These are phyloP conservation scores for Pichia insulana DNA, from an alignment of 805 yeast species.

Conservation along the genomic window DNA sequence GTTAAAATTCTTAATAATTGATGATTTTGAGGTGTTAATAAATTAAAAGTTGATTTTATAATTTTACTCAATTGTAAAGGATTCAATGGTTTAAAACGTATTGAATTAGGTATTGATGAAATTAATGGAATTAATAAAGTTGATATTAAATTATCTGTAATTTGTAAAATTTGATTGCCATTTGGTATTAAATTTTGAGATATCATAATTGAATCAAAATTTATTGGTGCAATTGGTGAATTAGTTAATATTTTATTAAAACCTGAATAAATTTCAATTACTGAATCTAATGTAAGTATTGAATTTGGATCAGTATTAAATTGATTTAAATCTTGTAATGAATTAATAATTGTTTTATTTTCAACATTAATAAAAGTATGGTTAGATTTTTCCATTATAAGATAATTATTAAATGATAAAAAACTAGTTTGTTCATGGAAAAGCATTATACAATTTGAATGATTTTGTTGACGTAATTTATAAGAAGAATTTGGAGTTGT, in stretches of 20 bases:
- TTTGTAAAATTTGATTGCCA: neutral
- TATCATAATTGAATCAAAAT: slow-evolving; percentile 2
- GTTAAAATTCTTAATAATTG: neutral
- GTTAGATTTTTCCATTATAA: slow-evolving; percentile 5
- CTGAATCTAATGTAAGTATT: neutral
- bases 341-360: neutral
- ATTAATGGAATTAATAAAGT: too few relatives aligned
- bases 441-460: slow-evolving; percentile 74
- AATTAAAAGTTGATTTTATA: neutral
- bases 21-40: neutral
- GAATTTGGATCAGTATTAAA: too few relatives aligned
- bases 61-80: too few relatives aligned
- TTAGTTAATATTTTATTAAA: neutral
- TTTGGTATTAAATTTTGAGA: neutral
- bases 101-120: too few relatives aligned
- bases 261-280: neutral
- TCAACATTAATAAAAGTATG: too few relatives aligned
- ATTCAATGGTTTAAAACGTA: too few relatives aligned
- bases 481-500: slow-evolving; percentile 55
- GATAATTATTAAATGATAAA: slow-evolving; percentile 5
- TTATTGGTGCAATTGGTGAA: neutral
- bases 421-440: slow-evolving; percentile 17
- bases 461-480: slow-evolving; percentile 68
- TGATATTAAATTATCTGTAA: neutral
- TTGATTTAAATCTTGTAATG: neutral